Evolutionary conservation across 208 protist species (phyloP).

Genomic region (Sergeia podlipaevii): DNA sequence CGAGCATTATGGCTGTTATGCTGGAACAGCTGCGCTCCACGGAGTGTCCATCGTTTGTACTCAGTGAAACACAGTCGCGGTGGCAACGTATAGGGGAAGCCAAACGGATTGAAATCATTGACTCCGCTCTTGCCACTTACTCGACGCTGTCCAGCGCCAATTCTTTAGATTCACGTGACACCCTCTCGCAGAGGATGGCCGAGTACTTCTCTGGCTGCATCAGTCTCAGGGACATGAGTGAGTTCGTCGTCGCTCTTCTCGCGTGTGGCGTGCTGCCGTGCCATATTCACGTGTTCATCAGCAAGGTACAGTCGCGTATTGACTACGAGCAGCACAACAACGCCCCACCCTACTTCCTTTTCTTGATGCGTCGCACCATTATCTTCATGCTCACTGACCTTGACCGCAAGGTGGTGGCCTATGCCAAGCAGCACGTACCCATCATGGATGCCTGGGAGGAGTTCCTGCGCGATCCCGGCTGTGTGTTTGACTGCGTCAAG

Average conservation of each 20-base stretch:
- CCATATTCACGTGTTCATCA: slow-evolving; percentile 1
- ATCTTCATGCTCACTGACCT: slow-evolving; percentile 1
- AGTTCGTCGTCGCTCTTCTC: slow-evolving; percentile 4
- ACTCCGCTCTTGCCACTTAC: background rate
- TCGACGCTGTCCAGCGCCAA: background rate
- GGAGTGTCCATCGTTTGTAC: slow-evolving; percentile 4
- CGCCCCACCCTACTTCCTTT: slow-evolving; percentile 8
- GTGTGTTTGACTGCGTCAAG: background rate
- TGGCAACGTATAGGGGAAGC: background rate
- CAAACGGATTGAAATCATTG: background rate
- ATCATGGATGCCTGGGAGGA: slow-evolving; percentile 12
- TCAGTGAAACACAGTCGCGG: background rate
- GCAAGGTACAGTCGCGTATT: background rate
- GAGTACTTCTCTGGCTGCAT: background rate
- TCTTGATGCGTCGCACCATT: background rate
- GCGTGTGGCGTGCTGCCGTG: slow-evolving; percentile 10
- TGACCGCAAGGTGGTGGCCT: background rate
- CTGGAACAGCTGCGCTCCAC: background rate
- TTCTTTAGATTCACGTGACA: background rate
- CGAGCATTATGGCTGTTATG: background rate
- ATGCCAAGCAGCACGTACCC: background rate
- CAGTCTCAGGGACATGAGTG: background rate
- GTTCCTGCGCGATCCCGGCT: slow-evolving; percentile 5
- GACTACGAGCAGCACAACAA: background rate
- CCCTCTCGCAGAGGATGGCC: background rate